Evolutionary conservation across 1,139 yeast genomes (phyloP).

Genomic region (Geotrichum citri-aurantii): DNA sequence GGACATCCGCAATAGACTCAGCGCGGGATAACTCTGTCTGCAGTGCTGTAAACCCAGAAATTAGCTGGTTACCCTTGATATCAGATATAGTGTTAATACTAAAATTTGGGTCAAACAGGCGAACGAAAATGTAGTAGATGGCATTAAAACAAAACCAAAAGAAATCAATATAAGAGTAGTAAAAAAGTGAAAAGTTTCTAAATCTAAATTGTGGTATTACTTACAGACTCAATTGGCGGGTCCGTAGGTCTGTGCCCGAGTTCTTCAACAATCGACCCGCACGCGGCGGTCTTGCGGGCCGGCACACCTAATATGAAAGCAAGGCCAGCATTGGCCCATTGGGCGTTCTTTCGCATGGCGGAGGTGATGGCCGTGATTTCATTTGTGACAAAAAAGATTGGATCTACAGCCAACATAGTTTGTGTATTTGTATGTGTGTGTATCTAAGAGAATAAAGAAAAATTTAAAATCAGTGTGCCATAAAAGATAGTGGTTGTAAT

Average conservation of each 20-base stretch:
- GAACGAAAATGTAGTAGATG: background rate
- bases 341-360: slow-evolving; percentile 81
- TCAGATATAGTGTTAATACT: background rate
- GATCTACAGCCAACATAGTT: slow-evolving; percentile 48
- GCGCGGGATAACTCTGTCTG: slow-evolving; percentile 62
- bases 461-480: background rate
- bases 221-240: background rate
- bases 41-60: slow-evolving; percentile 78
- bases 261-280: slow-evolving; percentile 27
- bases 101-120: background rate
- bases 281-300: background rate
- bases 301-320: slow-evolving; percentile 70
- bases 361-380: slow-evolving; percentile 85
- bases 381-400: slow-evolving; percentile 78
- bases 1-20: slow-evolving; percentile 50
- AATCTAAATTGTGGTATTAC: background rate
- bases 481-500: background rate
- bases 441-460: too few relatives aligned
- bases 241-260: slow-evolving; percentile 30
- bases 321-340: slow-evolving; percentile 80
- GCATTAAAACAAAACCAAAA: background rate
- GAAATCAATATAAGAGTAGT: background rate
- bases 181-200: background rate
- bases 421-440: too few relatives aligned
- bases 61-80: slow-evolving; percentile 51